A percentile compares a stretch with the other conserved stretches of the same genome.
Evolutionary conservation across 2,329 filamentous ascomycete species (phyloP).

Genomic region (Trichoderma endophyticum): DNA sequence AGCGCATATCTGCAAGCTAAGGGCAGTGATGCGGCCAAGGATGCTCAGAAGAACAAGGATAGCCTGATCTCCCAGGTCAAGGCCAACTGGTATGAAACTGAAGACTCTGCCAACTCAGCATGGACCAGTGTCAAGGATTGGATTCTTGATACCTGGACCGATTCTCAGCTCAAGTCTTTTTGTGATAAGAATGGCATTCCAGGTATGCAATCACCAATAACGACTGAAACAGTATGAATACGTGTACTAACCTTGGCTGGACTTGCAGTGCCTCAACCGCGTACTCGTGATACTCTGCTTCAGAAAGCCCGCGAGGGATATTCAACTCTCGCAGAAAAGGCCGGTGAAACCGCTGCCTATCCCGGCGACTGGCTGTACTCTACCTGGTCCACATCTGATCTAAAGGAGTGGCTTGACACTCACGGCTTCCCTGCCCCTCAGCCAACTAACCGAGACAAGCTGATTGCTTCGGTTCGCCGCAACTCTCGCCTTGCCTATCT

Average conservation of each 20-base stretch:
- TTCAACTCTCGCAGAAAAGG: slow-evolving; percentile 69
- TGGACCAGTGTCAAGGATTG: slow-evolving; percentile 77
- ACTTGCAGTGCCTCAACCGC: slow-evolving; percentile 70
- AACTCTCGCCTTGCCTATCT: slow-evolving; percentile 79
- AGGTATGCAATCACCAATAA: slow-evolving; percentile 35
- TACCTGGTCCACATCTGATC: slow-evolving; percentile 86
- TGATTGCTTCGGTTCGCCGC: slow-evolving; percentile 85
- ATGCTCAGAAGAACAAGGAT: slow-evolving; percentile 66
- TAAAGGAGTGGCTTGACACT: slow-evolving; percentile 91
- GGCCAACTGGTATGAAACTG: slow-evolving; percentile 72
- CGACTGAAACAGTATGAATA: neutral
- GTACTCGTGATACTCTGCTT: slow-evolving; percentile 77
- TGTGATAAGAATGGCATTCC: slow-evolving; percentile 85
- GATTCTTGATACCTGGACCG: slow-evolving; percentile 94
- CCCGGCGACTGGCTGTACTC: slow-evolving; percentile 94
- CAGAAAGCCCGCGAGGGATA: slow-evolving; percentile 77
- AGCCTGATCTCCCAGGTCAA: slow-evolving; percentile 67
- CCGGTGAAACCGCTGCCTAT: slow-evolving; percentile 75
- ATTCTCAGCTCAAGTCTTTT: slow-evolving; percentile 91
- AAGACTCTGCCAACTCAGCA: slow-evolving; percentile 70
- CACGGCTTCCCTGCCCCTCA: slow-evolving; percentile 85
- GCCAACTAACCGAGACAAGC: slow-evolving; percentile 76
- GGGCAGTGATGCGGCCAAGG: slow-evolving; percentile 65
- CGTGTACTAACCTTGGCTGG: neutral
- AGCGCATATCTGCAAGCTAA: slow-evolving; percentile 65